These are phyloP conservation scores for Cucurbitaria berberidis DNA, from an alignment of 2,329 filamentous ascomycete genomes.

Conservation along the genomic window DNA sequence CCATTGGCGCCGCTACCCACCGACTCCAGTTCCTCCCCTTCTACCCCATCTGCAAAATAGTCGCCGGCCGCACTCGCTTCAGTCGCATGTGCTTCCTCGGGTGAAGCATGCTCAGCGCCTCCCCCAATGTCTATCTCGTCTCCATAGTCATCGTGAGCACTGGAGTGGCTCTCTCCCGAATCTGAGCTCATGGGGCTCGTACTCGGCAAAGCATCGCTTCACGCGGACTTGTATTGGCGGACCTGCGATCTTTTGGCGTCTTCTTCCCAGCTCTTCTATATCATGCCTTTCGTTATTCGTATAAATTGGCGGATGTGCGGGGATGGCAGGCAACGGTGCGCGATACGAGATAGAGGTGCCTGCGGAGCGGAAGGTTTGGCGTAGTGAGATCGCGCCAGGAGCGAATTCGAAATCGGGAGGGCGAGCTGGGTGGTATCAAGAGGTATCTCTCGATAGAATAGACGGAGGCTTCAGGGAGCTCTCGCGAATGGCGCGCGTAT, in stretches of 20 bases:
- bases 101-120: neutral
- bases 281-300: neutral
- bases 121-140: conserved; percentile 51
- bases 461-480: neutral
- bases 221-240: conserved; percentile 24
- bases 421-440: neutral
- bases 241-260: neutral
- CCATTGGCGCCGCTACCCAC: conserved; percentile 31
- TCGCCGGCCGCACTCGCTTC: conserved; percentile 9
- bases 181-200: conserved; percentile 72
- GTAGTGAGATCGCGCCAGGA: neutral
- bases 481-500: conserved; percentile 8
- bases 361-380: neutral
- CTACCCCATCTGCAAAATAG: conserved; percentile 22
- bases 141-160: conserved; percentile 57
- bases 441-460: neutral
- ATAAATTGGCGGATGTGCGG: conserved; percentile 6
- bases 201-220: conserved; percentile 61
- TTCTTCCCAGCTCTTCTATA: conserved; percentile 1
- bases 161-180: conserved; percentile 66
- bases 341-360: conserved; percentile 11
- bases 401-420: too few relatives aligned
- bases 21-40: conserved; percentile 32
- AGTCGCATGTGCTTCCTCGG: neutral
- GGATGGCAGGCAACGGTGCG: conserved; percentile 14